A percentile compares a stretch with the other conserved stretches of the same genome.
phyloP scores from a whole-genome alignment of 768 basidiomycete genomes.

The Phanerodontia chrysosporium region DNA sequence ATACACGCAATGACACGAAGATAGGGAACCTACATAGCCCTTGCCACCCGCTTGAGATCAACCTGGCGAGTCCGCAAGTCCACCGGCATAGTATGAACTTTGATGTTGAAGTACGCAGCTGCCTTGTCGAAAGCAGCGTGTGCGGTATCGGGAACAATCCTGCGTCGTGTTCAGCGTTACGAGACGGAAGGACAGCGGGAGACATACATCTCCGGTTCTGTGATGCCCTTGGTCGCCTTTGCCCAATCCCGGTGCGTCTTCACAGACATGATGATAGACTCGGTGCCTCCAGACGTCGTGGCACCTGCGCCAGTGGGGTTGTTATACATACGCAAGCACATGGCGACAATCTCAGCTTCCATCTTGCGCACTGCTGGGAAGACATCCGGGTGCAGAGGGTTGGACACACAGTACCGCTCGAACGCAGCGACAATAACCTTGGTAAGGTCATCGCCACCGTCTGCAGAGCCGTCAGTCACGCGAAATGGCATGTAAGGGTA shows the following conservation, averaged over 20 bases:
- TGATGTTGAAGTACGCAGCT: constrained; percentile 82
- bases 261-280: constrained; percentile 92
- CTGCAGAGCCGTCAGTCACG: constrained; percentile 30
- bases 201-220: constrained; percentile 85
- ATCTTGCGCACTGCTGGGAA: constrained; percentile 94
- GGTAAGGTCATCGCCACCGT: constrained; percentile 80
- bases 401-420: constrained; percentile 77
- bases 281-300: constrained; percentile 94
- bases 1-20: neutral
- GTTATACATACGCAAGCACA: constrained; percentile 83
- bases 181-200: neutral
- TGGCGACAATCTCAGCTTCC: constrained; percentile 92
- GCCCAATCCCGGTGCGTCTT: constrained; percentile 97
- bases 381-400: constrained; percentile 89
- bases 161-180: constrained; percentile 27
- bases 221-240: constrained; percentile 77
- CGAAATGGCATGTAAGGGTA: neutral
- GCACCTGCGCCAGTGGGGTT: constrained; percentile 83
- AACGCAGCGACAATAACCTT: constrained; percentile 79
- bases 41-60: constrained; percentile 67
- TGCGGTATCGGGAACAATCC: constrained; percentile 78
- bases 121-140: constrained; percentile 98
- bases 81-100: constrained; percentile 84
- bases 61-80: constrained; percentile 73
- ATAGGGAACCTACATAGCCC: constrained; percentile 72